These are phyloP conservation scores for Volvariella volvacea DNA, from an alignment of 1,284 basidiomycete genomes.

Conservation along the genomic window DNA sequence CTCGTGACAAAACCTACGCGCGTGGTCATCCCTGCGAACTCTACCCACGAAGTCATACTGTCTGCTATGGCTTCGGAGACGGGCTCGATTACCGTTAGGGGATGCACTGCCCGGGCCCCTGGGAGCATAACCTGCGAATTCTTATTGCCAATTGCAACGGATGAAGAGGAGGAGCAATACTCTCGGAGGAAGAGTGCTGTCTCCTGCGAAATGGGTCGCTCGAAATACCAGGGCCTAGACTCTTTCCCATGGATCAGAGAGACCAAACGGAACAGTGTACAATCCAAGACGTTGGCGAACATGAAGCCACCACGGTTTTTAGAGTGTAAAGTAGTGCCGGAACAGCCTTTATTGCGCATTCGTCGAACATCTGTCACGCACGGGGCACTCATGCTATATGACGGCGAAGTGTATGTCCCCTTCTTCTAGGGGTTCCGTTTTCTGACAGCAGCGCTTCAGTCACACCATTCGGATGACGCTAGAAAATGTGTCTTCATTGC, in stretches of 20 bases:
- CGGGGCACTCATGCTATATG: slow-evolving; percentile 88
- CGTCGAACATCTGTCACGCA: slow-evolving; percentile 84
- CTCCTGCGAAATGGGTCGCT: slow-evolving; percentile 59
- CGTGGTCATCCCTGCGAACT: slow-evolving; percentile 65
- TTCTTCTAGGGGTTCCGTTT: slow-evolving; percentile 5
- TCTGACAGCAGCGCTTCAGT: slow-evolving; percentile 31
- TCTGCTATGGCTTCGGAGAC: slow-evolving; percentile 59
- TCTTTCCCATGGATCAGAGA: slow-evolving; percentile 52
- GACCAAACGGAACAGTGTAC: slow-evolving; percentile 30
- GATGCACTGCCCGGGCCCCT: slow-evolving; percentile 71
- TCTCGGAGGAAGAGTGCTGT: slow-evolving; percentile 50
- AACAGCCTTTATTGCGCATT: slow-evolving; percentile 83
- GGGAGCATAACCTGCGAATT: slow-evolving; percentile 73
- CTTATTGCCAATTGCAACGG: slow-evolving; percentile 68
- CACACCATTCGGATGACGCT: slow-evolving; percentile 78
- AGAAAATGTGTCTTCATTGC: slow-evolving; percentile 79
- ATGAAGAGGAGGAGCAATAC: slow-evolving; percentile 61
- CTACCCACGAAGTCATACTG: slow-evolving; percentile 70
- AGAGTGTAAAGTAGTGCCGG: slow-evolving; percentile 74
- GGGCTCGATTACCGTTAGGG: slow-evolving; percentile 70
- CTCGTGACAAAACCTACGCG: slow-evolving; percentile 60
- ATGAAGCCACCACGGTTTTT: slow-evolving; percentile 43
- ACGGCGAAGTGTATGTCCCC: slow-evolving; percentile 78
- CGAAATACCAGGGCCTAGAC: slow-evolving; percentile 67
- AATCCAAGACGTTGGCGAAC: slow-evolving; percentile 20